Evolutionary conservation across 73 alveolate species (phyloP), one percentile per base, ranked within the genome.

Genomic region (Tetrahymena elliotti): DNA sequence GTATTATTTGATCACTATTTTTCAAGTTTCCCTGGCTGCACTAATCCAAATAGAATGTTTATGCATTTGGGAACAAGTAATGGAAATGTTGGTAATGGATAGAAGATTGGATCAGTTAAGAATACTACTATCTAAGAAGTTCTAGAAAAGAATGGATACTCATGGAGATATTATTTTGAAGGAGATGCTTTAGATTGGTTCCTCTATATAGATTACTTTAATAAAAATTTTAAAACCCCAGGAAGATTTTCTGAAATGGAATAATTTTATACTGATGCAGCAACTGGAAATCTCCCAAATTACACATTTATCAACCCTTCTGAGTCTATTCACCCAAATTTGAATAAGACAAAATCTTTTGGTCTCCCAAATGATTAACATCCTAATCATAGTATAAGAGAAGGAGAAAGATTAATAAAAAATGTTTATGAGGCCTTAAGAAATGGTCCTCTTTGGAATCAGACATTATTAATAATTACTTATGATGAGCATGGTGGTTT

Each of bases 401-500:
- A 84, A 84, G 94, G 94, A 22, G 94, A 84, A 27, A 84, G 94
- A 39, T 24, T 84, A 15, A 84, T 84, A 16, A 84, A 84, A 35
- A 84, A 84, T 39, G 94, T 84, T 1, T 84, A 84, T n/a, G 94
- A 84, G 8, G 94, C 94, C n/a, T 37, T 84, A 38, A 84, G 94
- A 39, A 84, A 84, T 39, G 53, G 83, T 31, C 94, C 94, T 39
- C 94, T 84, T 18, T 84, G 94, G 94, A 84, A 84, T n/a, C 83
- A 84, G n/a, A 84, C 94, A 6, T 35, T 84, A 27, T 68, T 68
- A 16, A 68, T 68, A 27, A 68, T 68, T 7, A 68, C 88, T 68
- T 68, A 68, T 31, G 88, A 68, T 68, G 88, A 68, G 38, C 88
- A 68, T 31, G 88, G 88, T 68, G 88, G 88, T 24, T 68, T 68